phyloP scores from a whole-genome alignment of 768 basidiomycete species.

The Calocera viscosa region DNA sequence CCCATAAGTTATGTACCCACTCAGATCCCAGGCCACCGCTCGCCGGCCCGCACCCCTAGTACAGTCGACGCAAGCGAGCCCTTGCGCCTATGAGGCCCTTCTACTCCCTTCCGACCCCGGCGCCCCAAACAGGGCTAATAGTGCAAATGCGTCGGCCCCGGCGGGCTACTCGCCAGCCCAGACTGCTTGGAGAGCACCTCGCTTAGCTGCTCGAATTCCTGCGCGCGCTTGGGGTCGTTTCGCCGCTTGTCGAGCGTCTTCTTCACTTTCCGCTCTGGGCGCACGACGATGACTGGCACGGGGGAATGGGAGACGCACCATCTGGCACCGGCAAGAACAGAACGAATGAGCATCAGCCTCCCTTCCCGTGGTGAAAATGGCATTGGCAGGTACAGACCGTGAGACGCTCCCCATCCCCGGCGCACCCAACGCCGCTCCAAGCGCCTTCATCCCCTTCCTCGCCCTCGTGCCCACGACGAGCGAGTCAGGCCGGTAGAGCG shows the following conservation, averaged over 20 bases:
- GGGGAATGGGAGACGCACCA: constrained; percentile 85
- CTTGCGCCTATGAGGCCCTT: too few species aligned
- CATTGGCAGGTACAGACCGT: constrained; percentile 28
- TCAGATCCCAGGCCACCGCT: too few species aligned
- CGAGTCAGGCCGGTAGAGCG: constrained; percentile 81
- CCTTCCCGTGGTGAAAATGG: not conserved
- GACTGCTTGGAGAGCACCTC: not conserved
- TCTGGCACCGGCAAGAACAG: constrained; percentile 26
- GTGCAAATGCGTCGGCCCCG: not conserved
- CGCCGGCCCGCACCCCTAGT: too few species aligned
- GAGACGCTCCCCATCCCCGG: constrained; percentile 53
- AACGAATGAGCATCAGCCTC: not conserved
- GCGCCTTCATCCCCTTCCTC: constrained; percentile 40
- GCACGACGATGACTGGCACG: constrained; percentile 90
- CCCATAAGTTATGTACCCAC: too few species aligned
- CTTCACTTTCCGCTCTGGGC: constrained; percentile 74
- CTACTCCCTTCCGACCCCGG: too few species aligned
- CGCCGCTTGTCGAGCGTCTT: constrained; percentile 76
- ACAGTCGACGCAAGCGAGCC: too few species aligned
- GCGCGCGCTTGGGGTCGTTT: constrained; percentile 78
- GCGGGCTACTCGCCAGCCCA: not conserved
- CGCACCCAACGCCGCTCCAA: constrained; percentile 39
- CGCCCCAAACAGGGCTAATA: too few species aligned
- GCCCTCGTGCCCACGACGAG: constrained; percentile 82
- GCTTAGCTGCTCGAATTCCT: constrained; percentile 45